Conservation (phyloP, 148 eudicot genomes). For the Nyssa sinensis region DNA sequence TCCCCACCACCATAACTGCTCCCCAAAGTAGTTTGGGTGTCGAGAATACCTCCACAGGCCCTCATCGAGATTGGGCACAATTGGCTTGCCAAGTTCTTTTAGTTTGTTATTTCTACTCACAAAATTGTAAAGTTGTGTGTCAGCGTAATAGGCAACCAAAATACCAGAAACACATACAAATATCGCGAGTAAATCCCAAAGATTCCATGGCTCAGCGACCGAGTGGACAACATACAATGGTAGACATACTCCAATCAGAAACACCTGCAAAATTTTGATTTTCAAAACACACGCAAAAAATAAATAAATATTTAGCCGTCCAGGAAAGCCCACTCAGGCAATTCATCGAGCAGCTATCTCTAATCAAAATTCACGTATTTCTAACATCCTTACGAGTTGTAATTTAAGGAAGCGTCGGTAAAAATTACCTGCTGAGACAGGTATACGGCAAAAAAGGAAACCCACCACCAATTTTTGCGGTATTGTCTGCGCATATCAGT, state of each 20-base stretch:
- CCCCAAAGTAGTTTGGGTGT: constrained; percentile 94
- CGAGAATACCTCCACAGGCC: constrained; percentile 88
- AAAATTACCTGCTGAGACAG: constrained; percentile 70
- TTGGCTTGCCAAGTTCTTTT: constrained; percentile 46
- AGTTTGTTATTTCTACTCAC: constrained; percentile 46
- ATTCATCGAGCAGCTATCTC: background rate
- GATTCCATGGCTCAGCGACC: constrained; percentile 45
- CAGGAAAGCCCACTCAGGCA: background rate
- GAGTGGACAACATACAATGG: constrained; percentile 74
- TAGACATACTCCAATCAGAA: constrained; percentile 64
- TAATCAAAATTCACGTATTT: no score
- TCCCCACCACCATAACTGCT: constrained; percentile 99
- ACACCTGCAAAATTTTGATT: constrained; percentile 40
- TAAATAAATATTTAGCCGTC: background rate
- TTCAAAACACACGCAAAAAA: constrained; percentile 8
- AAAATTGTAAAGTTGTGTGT: constrained; percentile 73
- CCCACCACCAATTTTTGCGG: constrained; percentile 86
- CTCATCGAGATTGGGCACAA: constrained; percentile 50
- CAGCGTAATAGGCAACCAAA: constrained; percentile 60
- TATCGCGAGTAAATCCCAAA: constrained; percentile 66
- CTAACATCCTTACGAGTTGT: no score
- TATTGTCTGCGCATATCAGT: constrained; percentile 63
- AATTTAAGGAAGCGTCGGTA: background rate
- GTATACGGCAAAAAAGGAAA: constrained; percentile 82
- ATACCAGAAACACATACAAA: constrained; percentile 59